phyloP scores from a whole-genome alignment of 2,329 filamentous ascomycete genomes.

The Dactylonectria estremocensis region DNA sequence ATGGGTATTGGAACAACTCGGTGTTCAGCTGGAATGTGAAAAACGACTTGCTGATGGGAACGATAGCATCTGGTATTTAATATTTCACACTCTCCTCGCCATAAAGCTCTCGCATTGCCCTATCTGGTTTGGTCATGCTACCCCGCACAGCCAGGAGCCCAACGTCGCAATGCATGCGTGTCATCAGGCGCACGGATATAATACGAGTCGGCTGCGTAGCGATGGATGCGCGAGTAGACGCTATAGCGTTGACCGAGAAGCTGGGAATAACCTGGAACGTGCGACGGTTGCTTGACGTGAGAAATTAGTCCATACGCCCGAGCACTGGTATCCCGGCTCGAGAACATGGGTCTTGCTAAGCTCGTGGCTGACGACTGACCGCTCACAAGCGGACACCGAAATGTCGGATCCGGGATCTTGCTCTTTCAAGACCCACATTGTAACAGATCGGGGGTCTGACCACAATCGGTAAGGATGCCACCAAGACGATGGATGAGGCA shows the following conservation, averaged over 20 bases:
- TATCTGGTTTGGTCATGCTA: not conserved
- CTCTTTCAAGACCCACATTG: not conserved
- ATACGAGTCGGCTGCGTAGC: not conserved
- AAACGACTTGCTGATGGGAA: not conserved
- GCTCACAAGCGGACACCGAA: not conserved
- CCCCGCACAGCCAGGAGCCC: not conserved
- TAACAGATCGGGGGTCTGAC: not conserved
- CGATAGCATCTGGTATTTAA: not conserved
- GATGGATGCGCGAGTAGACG: not conserved
- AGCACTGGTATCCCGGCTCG: not conserved
- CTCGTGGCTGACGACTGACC: not conserved
- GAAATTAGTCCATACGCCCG: not conserved
- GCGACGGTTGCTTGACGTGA: not conserved
- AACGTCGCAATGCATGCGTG: not conserved
- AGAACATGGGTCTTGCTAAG: not conserved
- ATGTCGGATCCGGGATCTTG: not conserved
- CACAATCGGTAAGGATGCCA: not conserved
- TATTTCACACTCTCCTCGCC: not conserved
- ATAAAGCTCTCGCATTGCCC: not conserved
- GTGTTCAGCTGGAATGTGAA: not conserved
- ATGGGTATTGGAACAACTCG: not conserved
- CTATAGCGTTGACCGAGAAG: not conserved
- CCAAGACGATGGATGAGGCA: not conserved
- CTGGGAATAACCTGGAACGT: not conserved
- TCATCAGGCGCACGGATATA: not conserved